Conservation (phyloP, 2,329 filamentous ascomycete species). For the Colletotrichum sidae region DNA sequence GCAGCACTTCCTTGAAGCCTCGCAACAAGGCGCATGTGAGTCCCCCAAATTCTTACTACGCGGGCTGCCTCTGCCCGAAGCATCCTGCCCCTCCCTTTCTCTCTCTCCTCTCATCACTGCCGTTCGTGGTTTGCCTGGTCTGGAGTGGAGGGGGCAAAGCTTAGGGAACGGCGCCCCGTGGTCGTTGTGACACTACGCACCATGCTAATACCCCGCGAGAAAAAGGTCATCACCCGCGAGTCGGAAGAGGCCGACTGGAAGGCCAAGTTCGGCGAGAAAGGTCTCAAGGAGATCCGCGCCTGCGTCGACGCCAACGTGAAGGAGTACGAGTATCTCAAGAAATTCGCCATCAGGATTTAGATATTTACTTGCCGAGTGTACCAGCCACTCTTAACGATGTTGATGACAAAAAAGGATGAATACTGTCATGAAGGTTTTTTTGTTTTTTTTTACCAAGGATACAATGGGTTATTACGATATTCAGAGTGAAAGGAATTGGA, state of each 20-base stretch:
- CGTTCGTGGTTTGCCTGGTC: slow-evolving; percentile 21
- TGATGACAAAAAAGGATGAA: slow-evolving; percentile 31
- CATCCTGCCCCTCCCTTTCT: slow-evolving; percentile 17
- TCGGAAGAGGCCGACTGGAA: slow-evolving; percentile 78
- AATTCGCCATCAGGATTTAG: slow-evolving; percentile 75
- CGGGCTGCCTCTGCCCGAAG: background rate
- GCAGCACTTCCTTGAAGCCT: slow-evolving; percentile 80
- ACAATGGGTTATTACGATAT: too few relatives aligned
- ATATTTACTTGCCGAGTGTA: background rate
- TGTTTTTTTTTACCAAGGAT: background rate
- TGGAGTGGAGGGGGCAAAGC: background rate
- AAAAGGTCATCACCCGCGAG: slow-evolving; percentile 74
- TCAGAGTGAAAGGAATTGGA: background rate
- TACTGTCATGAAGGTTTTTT: background rate
- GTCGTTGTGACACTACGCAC: slow-evolving; percentile 17
- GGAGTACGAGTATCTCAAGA: slow-evolving; percentile 85
- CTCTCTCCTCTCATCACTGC: slow-evolving; percentile 14
- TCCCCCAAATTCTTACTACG: slow-evolving; percentile 32
- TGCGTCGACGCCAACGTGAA: slow-evolving; percentile 78
- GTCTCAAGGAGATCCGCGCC: slow-evolving; percentile 75
- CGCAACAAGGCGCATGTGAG: slow-evolving; percentile 72
- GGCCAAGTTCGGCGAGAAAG: slow-evolving; percentile 79
- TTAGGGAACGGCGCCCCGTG: slow-evolving; percentile 15
- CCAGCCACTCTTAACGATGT: slow-evolving; percentile 21
- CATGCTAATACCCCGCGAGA: slow-evolving; percentile 39